Percentiles rank a stretch among this genome's conserved stretches.
These are phyloP conservation scores for Vitis labrusca DNA, from an alignment of 164 flowering plant species.

Conservation along the genomic window DNA sequence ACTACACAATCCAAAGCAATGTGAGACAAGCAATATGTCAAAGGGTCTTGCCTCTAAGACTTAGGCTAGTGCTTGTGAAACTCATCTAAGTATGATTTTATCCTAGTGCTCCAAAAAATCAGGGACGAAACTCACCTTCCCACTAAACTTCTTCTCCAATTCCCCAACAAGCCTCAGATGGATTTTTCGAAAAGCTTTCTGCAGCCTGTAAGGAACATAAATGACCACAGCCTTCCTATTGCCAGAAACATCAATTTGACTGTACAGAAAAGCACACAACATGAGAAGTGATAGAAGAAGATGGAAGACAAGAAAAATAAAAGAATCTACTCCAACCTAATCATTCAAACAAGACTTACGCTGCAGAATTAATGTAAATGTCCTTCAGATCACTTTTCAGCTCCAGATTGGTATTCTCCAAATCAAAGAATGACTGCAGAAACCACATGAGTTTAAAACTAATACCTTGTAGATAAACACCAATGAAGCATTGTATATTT, in stretches of 20 bases:
- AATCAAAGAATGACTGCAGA: slow-evolving; percentile 69
- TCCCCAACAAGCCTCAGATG: slow-evolving; percentile 86
- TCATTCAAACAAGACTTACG: slow-evolving; percentile 31
- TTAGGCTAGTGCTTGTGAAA: no score
- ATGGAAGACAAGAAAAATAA: background rate
- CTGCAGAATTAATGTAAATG: slow-evolving; percentile 69
- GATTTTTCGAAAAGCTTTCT: slow-evolving; percentile 80
- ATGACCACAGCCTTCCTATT: slow-evolving; percentile 76
- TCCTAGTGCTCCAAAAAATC: no score
- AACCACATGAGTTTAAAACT: background rate
- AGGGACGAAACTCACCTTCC: slow-evolving; percentile 52
- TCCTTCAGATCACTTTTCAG: slow-evolving; percentile 78
- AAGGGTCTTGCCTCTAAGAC: no score
- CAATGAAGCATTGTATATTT: background rate
- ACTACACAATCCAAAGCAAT: no score
- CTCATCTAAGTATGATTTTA: no score
- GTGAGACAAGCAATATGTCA: no score
- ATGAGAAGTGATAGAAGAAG: background rate
- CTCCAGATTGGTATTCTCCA: slow-evolving; percentile 68
- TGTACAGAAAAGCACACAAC: slow-evolving; percentile 23
- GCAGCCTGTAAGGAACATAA: slow-evolving; percentile 79
- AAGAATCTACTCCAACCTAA: background rate
- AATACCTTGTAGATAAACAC: background rate
- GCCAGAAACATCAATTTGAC: slow-evolving; percentile 85
- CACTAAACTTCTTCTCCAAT: slow-evolving; percentile 96